Conservation (phyloP, 139 green algal species). For the Desmodesmus armatus region DNA sequence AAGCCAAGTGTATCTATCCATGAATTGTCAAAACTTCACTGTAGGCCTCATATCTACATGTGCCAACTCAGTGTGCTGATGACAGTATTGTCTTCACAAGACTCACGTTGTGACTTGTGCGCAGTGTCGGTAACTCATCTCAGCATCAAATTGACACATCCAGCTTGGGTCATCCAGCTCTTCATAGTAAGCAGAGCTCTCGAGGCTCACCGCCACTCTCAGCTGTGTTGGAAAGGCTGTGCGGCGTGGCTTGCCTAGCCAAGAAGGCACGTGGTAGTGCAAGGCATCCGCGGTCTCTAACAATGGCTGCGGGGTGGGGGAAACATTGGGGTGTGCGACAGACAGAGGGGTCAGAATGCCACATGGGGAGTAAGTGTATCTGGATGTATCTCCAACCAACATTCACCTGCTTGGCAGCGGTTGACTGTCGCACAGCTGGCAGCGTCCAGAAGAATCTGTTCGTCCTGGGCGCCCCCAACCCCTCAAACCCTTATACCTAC, state of each 20-base stretch:
- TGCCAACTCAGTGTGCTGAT: no score
- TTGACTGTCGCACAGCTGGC: neutral
- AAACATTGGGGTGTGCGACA: neutral
- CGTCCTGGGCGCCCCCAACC: no score
- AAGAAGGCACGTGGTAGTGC: constrained; percentile 8
- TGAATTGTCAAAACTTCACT: no score
- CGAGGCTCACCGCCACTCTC: neutral
- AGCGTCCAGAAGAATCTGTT: neutral
- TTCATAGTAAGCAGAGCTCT: neutral
- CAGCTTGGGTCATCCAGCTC: neutral
- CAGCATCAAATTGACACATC: constrained; percentile 15
- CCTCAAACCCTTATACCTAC: neutral
- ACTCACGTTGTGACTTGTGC: no score
- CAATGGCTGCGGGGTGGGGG: neutral
- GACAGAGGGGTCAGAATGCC: neutral
- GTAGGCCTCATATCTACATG: no score
- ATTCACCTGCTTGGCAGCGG: neutral
- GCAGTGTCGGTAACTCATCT: constrained; percentile 9
- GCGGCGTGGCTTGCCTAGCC: neutral
- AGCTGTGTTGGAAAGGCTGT: neutral
- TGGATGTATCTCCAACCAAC: neutral
- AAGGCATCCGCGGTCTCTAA: neutral
- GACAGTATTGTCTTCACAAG: no score
- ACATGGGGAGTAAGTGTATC: neutral
- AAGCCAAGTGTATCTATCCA: no score